Evolutionary conservation across 495 filamentous ascomycete species (phyloP), one percentile per base, ranked within the genome.

Genomic region (Hypoxylon cercidicola): DNA sequence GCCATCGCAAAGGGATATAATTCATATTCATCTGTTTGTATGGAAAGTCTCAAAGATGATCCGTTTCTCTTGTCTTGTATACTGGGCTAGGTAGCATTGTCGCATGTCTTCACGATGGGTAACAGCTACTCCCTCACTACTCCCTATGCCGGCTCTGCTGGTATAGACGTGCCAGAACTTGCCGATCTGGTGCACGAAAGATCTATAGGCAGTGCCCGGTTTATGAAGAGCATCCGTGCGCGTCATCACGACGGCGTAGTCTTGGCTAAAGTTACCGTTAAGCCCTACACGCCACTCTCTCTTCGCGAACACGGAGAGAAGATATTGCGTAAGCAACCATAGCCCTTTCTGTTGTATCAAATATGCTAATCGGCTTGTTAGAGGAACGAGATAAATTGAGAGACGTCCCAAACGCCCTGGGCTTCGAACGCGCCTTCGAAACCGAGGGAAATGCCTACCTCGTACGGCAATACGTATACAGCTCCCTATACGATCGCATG

Each of bases 221-320:
- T 99, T 72, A 94, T 98, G 88, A 98, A 98, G 77, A 94, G 90
- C 64, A 93, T 98, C 63, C 86, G 93, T 60, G 96, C 96, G 15
- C 83, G 93, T 47, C 90, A 96, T 73, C 88, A 88, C 46, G 90
- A 97, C 82, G 95, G 96, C 46, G 79, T 96, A 15, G 93, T 95
- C 18, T 88, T 97, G 53, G 92, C 93, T 70, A 98, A 97, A 78
- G 88, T 97, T 12, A 89, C 96, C 54, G 89, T 97, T 79, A 99
- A 98, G 74, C 93, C 94, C 12, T 96, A 84, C 62, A 67, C 66
- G 34, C 84, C 85, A 54, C 86, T 96, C 82, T 84, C 90, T 46
- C 81, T 97, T 63, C 88, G 89, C 59, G 81, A 85, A 65, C 94
- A 96, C 74, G 87, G 90, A 60, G 85, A 86, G 71, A 83, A 81